These are phyloP conservation scores for Tolypocladium sp. DNA, from an alignment of 2,329 filamentous ascomycete genomes.

Conservation along the genomic window DNA sequence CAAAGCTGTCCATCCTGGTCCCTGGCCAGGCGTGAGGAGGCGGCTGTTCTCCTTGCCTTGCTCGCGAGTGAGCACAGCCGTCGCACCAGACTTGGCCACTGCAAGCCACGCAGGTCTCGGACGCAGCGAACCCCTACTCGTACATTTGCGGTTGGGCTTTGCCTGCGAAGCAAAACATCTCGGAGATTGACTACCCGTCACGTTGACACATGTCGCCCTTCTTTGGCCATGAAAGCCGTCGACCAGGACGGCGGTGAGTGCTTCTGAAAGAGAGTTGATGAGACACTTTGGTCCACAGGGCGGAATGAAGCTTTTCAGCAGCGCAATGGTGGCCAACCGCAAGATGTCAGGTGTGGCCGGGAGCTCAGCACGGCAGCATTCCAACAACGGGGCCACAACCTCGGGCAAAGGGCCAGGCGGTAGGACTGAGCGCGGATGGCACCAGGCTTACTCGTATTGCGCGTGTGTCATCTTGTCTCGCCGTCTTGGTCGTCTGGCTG, in stretches of 20 bases:
- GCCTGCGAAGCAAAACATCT: not conserved
- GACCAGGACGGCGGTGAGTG: not conserved
- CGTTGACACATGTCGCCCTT: not conserved
- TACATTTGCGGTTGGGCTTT: not conserved
- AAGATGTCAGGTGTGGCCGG: not conserved
- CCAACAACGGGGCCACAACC: not conserved
- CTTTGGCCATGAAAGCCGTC: not conserved
- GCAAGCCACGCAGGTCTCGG: not conserved
- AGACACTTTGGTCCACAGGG: not conserved
- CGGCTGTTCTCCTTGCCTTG: not conserved
- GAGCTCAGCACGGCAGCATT: not conserved
- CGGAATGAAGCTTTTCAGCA: not conserved
- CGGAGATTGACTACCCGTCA: not conserved
- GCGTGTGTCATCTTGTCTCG: not conserved
- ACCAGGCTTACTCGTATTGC: too few species aligned
- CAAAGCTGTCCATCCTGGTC: not conserved
- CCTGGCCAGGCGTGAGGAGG: not conserved
- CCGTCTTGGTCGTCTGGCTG: not conserved
- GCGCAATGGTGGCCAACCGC: not conserved
- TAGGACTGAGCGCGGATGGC: not conserved
- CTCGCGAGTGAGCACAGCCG: not conserved
- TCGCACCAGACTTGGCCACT: not conserved
- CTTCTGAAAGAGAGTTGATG: not conserved
- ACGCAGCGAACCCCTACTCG: not conserved
- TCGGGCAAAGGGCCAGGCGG: not conserved